Percentiles rank a stretch among this genome's conserved stretches.
These are phyloP conservation scores for Kodamaea ohmeri DNA, from an alignment of 1,139 yeast genomes.

Conservation along the genomic window DNA sequence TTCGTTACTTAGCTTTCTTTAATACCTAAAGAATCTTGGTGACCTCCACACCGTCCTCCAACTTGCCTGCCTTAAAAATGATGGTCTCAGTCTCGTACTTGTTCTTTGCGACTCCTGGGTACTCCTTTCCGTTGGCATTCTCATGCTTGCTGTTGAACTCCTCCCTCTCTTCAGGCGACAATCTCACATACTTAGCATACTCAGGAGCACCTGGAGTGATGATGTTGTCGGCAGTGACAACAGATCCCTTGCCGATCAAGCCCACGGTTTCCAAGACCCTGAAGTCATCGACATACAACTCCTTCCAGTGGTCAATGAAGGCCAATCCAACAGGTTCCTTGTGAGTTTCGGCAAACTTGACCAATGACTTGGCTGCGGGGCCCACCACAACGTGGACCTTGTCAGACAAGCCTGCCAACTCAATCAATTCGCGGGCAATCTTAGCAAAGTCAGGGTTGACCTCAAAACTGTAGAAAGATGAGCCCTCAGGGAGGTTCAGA, in stretches of 20 bases:
- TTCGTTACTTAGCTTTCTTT: background rate
- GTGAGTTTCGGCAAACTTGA: constrained; percentile 23
- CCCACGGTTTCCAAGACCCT: constrained; percentile 41
- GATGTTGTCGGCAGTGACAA: constrained; percentile 42
- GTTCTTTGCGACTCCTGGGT: constrained; percentile 45
- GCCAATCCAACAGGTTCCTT: constrained; percentile 30
- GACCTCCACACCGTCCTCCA: constrained; percentile 31
- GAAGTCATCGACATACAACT: constrained; percentile 41
- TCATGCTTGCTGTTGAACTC: constrained; percentile 22
- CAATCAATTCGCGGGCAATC: constrained; percentile 30
- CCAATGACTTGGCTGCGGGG: constrained; percentile 31
- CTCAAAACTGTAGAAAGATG: constrained; percentile 41
- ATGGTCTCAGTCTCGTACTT: constrained; percentile 33
- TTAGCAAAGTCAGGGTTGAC: constrained; percentile 30
- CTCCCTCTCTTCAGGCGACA: constrained; percentile 37
- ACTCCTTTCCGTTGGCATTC: constrained; percentile 30
- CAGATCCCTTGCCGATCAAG: constrained; percentile 40
- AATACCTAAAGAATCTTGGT: constrained; percentile 14
- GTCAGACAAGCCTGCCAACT: constrained; percentile 36
- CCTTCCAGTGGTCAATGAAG: constrained; percentile 44
- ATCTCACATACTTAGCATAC: constrained; percentile 37
- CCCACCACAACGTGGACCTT: constrained; percentile 39
- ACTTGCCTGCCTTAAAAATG: constrained; percentile 11
- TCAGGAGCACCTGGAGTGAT: constrained; percentile 39
- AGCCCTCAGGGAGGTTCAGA: constrained; percentile 23